Evolutionary conservation across 2,329 filamentous ascomycete species (phyloP), one percentile per base, ranked within the genome.

Genomic region (Claviceps sp.): DNA sequence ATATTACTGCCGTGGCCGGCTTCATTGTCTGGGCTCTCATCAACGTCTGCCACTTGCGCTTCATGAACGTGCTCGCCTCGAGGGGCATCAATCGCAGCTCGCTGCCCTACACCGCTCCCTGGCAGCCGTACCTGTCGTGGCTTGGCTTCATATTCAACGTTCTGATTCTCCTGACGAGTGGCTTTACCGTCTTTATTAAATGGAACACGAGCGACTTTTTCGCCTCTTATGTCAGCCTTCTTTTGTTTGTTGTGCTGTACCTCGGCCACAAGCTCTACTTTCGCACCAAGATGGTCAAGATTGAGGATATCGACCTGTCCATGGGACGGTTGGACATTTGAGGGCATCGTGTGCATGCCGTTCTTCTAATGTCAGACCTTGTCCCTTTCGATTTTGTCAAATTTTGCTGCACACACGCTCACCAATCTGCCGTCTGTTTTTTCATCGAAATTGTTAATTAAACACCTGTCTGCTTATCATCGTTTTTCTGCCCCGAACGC

Each of bases 11-110:
- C 49, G 80, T 84, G 6, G 81, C 81, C 4, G 83, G 82, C 5
- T 81, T 87, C 63, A 84, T 87, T 58, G 79, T 76, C 40, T 89
- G 85, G 84, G 73, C 77, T 6, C 79, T 79, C 61, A 85, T 86
- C 65, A 77, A 72, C 62, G 59, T 74, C 48, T 84, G 79, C 61
- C 81, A 86, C 64, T 68, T 87, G 52, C 75, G 75, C 9, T 86
- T 87, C 67, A 79, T 81, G 72, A 71, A 73, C n/a, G 78, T 75
- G 8, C 70, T 85, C 49, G 62, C 67, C 43, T 70, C 68, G 1
- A 80, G 81, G 55, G 72, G 74, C 52, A 76, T 87, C 26, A 69
- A 75, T 26, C 78, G 82, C 20, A 69, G 70, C 37, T 65, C 69
- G 4, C 70, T 87, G 16, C 80, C 81, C 0, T 87, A 84, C 65